Percentiles rank a stretch among this genome's conserved stretches.
Evolutionary conservation across 768 basidiomycete genomes (phyloP).

Genomic region (Collybiopsis confluens): DNA sequence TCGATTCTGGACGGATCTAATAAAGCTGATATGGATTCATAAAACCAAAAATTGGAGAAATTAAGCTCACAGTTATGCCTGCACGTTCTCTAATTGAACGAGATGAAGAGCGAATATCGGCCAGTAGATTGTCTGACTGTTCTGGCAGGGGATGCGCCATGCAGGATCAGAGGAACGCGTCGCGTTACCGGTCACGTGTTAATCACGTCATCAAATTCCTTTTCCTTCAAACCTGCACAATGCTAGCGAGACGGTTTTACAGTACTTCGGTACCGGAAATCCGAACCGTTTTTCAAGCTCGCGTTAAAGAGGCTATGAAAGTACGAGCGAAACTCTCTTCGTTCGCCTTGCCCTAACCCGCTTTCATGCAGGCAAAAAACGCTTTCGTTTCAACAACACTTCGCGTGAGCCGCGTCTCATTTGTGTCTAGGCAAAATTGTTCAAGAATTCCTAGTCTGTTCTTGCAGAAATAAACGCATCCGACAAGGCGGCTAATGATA

Average conservation of each 20-base stretch:
- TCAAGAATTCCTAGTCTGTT: slow-evolving; percentile 42
- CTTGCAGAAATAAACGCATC: slow-evolving; percentile 65
- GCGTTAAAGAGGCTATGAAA: slow-evolving; percentile 69
- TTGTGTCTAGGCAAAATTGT: neutral
- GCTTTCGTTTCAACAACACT: slow-evolving; percentile 50
- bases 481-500: slow-evolving; percentile 50
- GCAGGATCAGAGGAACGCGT: neutral
- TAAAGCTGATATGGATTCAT: too few relatives aligned
- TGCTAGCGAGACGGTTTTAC: slow-evolving; percentile 1
- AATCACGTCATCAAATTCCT: neutral
- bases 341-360: neutral
- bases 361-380: slow-evolving; percentile 46
- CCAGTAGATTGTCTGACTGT: slow-evolving; percentile 42
- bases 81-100: slow-evolving; percentile 40
- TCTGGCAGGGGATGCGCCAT: slow-evolving; percentile 21
- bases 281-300: slow-evolving; percentile 44
- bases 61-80: slow-evolving; percentile 52
- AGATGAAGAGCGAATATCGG: slow-evolving; percentile 50
- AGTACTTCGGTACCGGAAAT: slow-evolving; percentile 35
- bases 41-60: too few relatives aligned
- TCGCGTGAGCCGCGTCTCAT: slow-evolving; percentile 39
- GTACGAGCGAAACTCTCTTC: slow-evolving; percentile 26
- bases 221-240: neutral
- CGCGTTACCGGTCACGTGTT: neutral
- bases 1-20: slow-evolving; percentile 55